phyloP scores from a whole-genome alignment of 2,329 filamentous ascomycete genomes.

The Colletotrichum abscissum region DNA sequence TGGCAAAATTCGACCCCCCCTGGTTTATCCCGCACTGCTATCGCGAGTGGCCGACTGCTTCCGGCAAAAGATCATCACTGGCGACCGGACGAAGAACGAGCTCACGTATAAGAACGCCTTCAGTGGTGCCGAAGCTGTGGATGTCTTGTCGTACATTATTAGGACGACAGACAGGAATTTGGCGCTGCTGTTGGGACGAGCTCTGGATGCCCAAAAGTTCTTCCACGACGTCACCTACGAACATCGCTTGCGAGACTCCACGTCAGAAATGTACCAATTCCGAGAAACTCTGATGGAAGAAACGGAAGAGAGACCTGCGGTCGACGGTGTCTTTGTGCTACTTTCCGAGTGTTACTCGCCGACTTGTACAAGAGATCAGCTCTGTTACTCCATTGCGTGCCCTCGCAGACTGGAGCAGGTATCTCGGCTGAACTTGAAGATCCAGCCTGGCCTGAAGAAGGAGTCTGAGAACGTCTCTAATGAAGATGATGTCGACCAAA shows the following conservation, averaged over 20 bases:
- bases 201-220: conserved; percentile 96
- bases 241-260: conserved; percentile 93
- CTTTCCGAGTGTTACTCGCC: conserved; percentile 98
- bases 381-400: conserved; percentile 98
- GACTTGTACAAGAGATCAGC: conserved; percentile 92
- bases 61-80: conserved; percentile 85
- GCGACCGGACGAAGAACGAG: conserved; percentile 95
- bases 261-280: conserved; percentile 96
- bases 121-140: conserved; percentile 93
- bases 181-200: conserved; percentile 88
- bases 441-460: conserved; percentile 85
- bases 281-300: conserved; percentile 91
- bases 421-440: conserved; percentile 91
- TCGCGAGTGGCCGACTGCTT: conserved; percentile 96
- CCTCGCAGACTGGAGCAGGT: conserved; percentile 94
- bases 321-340: conserved; percentile 96
- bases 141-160: conserved; percentile 96
- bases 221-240: conserved; percentile 99
- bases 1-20: conserved; percentile 76
- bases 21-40: conserved; percentile 93
- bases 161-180: conserved; percentile 96
- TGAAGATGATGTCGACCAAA: conserved; percentile 85
- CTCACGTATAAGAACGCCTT: conserved; percentile 98
- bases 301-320: conserved; percentile 74
- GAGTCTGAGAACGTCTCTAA: conserved; percentile 67